These are phyloP conservation scores for Yamadazyma philogaea DNA, from an alignment of 805 yeast species.

Conservation along the genomic window DNA sequence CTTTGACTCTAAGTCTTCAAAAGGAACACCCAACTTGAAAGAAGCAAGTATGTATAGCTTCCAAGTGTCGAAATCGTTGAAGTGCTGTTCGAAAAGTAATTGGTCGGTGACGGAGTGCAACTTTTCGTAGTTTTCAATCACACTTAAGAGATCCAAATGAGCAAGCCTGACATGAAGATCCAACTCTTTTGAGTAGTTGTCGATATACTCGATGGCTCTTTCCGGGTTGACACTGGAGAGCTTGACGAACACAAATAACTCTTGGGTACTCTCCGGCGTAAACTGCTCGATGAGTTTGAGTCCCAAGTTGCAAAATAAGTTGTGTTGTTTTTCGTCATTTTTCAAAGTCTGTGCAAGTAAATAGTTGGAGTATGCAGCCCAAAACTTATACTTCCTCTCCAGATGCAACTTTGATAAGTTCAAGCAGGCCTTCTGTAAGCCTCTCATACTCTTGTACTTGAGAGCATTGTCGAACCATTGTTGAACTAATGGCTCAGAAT, in stretches of 20 bases:
- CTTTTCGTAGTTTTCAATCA: slow-evolving; percentile 39
- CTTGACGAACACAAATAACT: slow-evolving; percentile 55
- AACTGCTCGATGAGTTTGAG: slow-evolving; percentile 51
- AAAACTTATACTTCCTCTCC: slow-evolving; percentile 35
- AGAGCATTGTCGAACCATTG: slow-evolving; percentile 60
- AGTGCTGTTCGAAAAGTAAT: slow-evolving; percentile 44
- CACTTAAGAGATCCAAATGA: slow-evolving; percentile 46
- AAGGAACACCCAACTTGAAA: slow-evolving; percentile 27
- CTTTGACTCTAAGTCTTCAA: slow-evolving; percentile 24
- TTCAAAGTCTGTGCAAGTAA: slow-evolving; percentile 30
- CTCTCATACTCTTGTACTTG: slow-evolving; percentile 44
- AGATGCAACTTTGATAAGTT: slow-evolving; percentile 30
- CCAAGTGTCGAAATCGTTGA: slow-evolving; percentile 82
- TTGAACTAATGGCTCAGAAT: slow-evolving; percentile 38
- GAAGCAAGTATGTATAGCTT: slow-evolving; percentile 50
- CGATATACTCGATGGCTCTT: slow-evolving; percentile 9
- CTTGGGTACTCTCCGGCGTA: slow-evolving; percentile 61
- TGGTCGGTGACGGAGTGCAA: slow-evolving; percentile 39
- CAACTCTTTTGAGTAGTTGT: slow-evolving; percentile 20
- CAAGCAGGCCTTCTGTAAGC: slow-evolving; percentile 53
- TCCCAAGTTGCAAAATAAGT: slow-evolving; percentile 60
- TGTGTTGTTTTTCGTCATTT: slow-evolving; percentile 39
- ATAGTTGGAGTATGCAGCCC: slow-evolving; percentile 58
- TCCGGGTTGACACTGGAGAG: slow-evolving; percentile 1
- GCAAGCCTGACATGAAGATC: slow-evolving; percentile 65